A percentile compares a stretch with the other conserved stretches of the same genome.
These are phyloP conservation scores for Cymbidium sinense DNA, from an alignment of 106 monocot genomes.

Conservation along the genomic window DNA sequence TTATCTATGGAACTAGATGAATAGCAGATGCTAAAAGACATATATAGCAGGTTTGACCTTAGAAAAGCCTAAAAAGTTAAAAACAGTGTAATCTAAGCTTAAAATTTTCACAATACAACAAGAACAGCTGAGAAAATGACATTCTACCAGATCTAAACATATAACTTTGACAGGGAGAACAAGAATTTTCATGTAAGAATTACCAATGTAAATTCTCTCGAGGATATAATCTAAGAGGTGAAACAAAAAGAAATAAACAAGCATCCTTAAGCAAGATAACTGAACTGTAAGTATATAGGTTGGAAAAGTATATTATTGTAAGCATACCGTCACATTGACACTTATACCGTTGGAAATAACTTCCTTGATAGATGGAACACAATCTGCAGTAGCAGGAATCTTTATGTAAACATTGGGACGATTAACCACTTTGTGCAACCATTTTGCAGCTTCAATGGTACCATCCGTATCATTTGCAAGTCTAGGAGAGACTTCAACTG, in stretches of 20 bases:
- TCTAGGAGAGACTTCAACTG: constrained; percentile 91
- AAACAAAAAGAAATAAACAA: neutral
- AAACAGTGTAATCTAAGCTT: neutral
- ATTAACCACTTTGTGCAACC: constrained; percentile 68
- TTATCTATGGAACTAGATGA: neutral
- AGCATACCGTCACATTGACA: constrained; percentile 91
- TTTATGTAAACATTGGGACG: constrained; percentile 85
- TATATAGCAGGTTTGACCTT: neutral
- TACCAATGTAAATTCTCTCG: neutral
- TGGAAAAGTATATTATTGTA: neutral
- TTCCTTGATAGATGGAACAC: constrained; percentile 76
- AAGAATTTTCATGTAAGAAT: neutral
- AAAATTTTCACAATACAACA: neutral
- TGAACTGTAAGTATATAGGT: neutral
- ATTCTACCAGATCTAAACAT: neutral
- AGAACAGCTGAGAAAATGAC: neutral
- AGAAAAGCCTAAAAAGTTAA: neutral
- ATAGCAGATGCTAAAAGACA: neutral
- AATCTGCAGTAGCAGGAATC: constrained; percentile 96
- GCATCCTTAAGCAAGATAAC: neutral
- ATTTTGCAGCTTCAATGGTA: constrained; percentile 89
- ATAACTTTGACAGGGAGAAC: neutral
- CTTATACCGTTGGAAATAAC: constrained; percentile 81
- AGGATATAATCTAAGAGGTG: neutral
- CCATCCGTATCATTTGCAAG: constrained; percentile 80